Conservation (phyloP, 345 rosid species). For the Arabidopsis thaliana region DNA sequence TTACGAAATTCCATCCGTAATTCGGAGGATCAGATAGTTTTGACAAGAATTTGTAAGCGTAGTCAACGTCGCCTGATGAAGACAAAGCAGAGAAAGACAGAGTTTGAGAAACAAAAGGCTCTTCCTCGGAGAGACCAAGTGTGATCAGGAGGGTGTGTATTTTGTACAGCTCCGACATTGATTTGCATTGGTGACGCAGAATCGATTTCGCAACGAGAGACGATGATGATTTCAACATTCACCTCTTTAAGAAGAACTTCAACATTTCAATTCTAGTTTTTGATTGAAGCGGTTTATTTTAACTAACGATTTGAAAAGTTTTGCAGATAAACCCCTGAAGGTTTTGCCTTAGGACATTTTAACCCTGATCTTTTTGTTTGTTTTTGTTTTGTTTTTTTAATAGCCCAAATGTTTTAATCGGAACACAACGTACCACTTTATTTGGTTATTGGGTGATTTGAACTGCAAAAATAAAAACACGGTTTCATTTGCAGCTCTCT, state of each 20-base stretch:
- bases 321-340: conserved; percentile 2
- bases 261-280: background rate
- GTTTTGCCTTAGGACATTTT: background rate
- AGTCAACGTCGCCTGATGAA: conserved; percentile 50
- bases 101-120: conserved; percentile 52
- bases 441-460: background rate
- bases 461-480: background rate
- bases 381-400: background rate
- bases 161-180: conserved; percentile 57
- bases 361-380: background rate
- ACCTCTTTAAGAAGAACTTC: background rate
- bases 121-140: conserved; percentile 59
- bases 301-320: background rate
- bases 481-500: background rate
- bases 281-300: background rate
- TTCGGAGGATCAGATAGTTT: conserved; percentile 50
- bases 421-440: background rate
- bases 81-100: conserved; percentile 62
- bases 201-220: conserved; percentile 37
- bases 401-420: background rate
- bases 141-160: conserved; percentile 61
- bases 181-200: conserved; percentile 60
- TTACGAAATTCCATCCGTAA: conserved; percentile 63
- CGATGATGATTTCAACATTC: conserved; percentile 54
- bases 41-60: conserved; percentile 55